Evolutionary conservation across 345 rosid genomes (phyloP), one percentile per base, ranked within the genome.

Genomic region (Atalantia buxifolia): DNA sequence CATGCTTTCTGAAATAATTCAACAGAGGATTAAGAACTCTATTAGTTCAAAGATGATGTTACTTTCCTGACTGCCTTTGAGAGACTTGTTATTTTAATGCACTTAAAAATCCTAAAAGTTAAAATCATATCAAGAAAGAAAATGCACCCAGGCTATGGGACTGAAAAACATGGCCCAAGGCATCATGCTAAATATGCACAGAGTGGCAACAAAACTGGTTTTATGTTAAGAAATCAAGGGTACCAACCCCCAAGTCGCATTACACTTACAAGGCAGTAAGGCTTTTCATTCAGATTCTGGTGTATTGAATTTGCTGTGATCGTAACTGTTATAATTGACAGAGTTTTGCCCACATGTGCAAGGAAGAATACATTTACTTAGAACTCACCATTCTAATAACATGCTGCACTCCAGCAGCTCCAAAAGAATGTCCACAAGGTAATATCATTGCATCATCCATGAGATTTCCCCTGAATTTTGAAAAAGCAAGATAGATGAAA

Each of bases 341-440:
- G 40, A 42, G 19, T 27, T 61, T 30, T 27, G 19, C 38, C 19
- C 6, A 13, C 22, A 72, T 35, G 66, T 7, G 36, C 73, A 60
- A 28, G 67, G 69, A 80, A 53, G 57, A 53, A 53, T 53, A 53
- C 57, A n/a, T 35, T 48, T 69, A n/a, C 69, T 18, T 25, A 78
- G 63, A 77, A 85, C 82, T 78, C 60, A 95, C 98, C 88, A 78
- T 79, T 88, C 90, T 84, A 72, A 82, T 78, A 59, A 92, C 85
- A 62, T 93, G 86, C 57, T 85, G 88, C 36, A 93, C 77, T 35
- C 98, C 98, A 72, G 80, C 90, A 21, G 84, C 80, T 57, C 97
- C 95, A 87, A 93, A 95, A 66, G 98, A 93, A 85, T 95, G 98
- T 25, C 98, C 98, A 80, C 98, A 95, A n/a, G 92, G 92, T 86